Evolutionary conservation across 2,329 filamentous ascomycete species (phyloP), one percentile per base, ranked within the genome.

Genomic region (Xylaria sp.): DNA sequence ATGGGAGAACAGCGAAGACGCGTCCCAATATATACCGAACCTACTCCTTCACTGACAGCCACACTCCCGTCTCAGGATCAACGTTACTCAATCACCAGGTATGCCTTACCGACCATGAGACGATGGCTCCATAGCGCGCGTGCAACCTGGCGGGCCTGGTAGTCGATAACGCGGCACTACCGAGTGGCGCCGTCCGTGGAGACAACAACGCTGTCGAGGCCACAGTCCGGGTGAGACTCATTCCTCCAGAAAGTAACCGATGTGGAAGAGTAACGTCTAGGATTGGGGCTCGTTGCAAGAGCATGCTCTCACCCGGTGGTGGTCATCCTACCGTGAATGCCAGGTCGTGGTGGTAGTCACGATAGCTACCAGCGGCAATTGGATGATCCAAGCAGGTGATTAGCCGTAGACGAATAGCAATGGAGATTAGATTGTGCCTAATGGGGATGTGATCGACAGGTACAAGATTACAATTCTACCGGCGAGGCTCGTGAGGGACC

Each of bases 321-420:
- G 67, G 68, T 66, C 66, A 68, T 64, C 62, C 62, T 66, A 58
- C 60, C 65, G 47, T 17, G 31, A 50, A 61, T 47, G 60, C 47
- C 57, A 38, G 53, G 67, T 39, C 42, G 42, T 33, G 56, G 62
- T 54, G 59, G 60, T 22, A 63, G 63, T 66, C 65, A 68, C 54
- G 61, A 66, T 66, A 68, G 61, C 54, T 62, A 31, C 66, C 66
- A 59, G 47, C 62, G 59, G 55, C 58, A 61, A 67, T 59, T 68
- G 63, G 58, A 70, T 69, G 65, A 60, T 71, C 71, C 47, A 53
- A 71, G 71, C 73, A 74, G 72, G 71, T 74, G 73, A 73, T 69
- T 61, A 49, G 58, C 58, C 31, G 50, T 42, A 67, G 50, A 17
- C 63, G 60, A 59, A 63, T 67, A 47, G 57, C 31, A 65, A 53